Evolutionary conservation across 306 rosid species (phyloP).

Genomic region (Sesbania bispinosa): DNA sequence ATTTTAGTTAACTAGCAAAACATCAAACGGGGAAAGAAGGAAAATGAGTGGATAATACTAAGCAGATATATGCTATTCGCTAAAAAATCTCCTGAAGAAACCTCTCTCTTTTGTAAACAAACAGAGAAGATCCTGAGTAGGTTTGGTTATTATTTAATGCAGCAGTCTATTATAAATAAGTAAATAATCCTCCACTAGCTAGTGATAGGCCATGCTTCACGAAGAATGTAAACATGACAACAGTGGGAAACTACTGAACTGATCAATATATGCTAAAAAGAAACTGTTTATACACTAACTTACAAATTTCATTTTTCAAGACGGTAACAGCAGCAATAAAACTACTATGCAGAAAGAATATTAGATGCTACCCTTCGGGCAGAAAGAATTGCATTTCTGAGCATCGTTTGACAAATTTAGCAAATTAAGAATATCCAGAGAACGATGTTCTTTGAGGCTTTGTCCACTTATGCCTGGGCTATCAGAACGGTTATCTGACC

Average conservation of each 20-base stretch:
- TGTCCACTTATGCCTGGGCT: conserved; percentile 35
- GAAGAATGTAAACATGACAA: neutral
- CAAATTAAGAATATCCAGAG: conserved; percentile 80
- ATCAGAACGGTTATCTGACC: conserved; percentile 40
- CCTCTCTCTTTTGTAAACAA: neutral
- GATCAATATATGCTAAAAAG: neutral
- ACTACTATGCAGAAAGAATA: conserved; percentile 5
- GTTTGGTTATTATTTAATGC: neutral
- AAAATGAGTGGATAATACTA: neutral
- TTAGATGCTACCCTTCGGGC: conserved; percentile 39
- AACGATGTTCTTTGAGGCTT: conserved; percentile 49
- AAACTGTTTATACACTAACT: neutral
- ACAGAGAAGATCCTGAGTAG: neutral
- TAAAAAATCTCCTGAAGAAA: conserved; percentile 6
- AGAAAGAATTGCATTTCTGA: conserved; percentile 38
- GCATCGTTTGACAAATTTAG: conserved; percentile 57
- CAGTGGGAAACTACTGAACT: neutral
- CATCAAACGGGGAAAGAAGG: neutral
- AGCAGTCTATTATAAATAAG: neutral
- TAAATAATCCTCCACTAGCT: neutral
- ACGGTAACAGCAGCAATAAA: neutral
- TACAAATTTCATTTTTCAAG: neutral
- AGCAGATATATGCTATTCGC: neutral
- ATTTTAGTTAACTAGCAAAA: conserved; percentile 10
- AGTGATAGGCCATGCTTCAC: neutral